Evolutionary conservation across 352 stramenopile species (phyloP), one percentile per base, ranked within the genome.

Genomic region (Proteromonas lacertae): DNA sequence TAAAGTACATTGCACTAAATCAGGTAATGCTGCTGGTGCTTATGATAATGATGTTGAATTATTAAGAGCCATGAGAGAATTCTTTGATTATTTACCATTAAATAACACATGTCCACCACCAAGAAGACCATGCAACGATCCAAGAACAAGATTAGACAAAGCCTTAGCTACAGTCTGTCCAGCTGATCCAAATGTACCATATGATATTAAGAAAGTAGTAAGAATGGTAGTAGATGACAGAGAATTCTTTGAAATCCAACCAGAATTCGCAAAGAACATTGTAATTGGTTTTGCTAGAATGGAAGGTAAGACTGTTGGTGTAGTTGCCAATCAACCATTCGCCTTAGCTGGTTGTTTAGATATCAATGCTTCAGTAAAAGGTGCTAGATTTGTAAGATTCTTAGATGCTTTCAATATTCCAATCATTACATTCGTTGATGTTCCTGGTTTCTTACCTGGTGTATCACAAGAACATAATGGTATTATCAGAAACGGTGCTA

Each of bases 371-470:
- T 90, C 69, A 9, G 21, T 38, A 3, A 43, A 52, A 59, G 84
- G 66, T 10, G 84, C 80, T 10, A 62, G 84, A 34, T 96, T 96
- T 45, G 82, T 96, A 39, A 68, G 83, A 23, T 39, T 45, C 50
- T 90, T 74, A 45, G 80, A 96, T 57, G 56, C 75, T 8, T 96
- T 95, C 57, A 92, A 93, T 55, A 94, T 95, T 45, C 83, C 83
- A 7, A 61, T 96, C 29, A 53, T 95, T 14, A 94, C 81, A 12
- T 81, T 96, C 46, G 83, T 95, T 10, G 83, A 96, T 53, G 83
- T 96, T 17, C 83, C 83, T 1, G 83, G 83, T 26, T 96, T 96
- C 54, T 60, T 96, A 29, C 83, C 83, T 3, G 83, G 83, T 12
- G 4, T 25, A 25, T 8, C 22, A 8, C 22, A 56, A 23, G 69